Conservation (phyloP, 108 stramenopile genomes). For the Cyclotella baltica region DNA sequence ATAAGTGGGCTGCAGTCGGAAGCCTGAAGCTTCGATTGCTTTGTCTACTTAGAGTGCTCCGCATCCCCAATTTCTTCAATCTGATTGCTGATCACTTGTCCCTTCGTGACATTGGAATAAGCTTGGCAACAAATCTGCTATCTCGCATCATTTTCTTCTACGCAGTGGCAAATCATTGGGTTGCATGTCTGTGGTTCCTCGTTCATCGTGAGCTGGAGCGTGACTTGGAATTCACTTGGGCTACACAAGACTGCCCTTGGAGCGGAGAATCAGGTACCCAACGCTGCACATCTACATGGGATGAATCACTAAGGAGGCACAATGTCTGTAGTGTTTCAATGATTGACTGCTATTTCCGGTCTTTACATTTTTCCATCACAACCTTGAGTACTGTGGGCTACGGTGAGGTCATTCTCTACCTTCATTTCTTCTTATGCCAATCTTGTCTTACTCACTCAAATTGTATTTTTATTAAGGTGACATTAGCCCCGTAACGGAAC, state of each 20-base stretch:
- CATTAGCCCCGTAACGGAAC: constrained; percentile 51
- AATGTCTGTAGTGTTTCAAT: constrained; percentile 55
- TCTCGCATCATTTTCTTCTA: constrained; percentile 45
- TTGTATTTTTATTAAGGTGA: constrained; percentile 37
- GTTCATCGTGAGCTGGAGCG: constrained; percentile 67
- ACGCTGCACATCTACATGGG: constrained; percentile 47
- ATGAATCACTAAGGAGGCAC: constrained; percentile 45
- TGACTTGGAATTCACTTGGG: constrained; percentile 55
- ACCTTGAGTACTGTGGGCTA: constrained; percentile 62
- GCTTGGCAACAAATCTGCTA: constrained; percentile 31
- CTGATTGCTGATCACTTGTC: not conserved
- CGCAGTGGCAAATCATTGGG: constrained; percentile 59
- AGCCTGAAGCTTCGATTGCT: constrained; percentile 26
- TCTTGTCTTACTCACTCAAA: not conserved
- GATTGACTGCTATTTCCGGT: constrained; percentile 52
- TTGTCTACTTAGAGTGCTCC: constrained; percentile 45
- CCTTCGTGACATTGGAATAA: not conserved
- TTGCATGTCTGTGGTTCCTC: constrained; percentile 68
- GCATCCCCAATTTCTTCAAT: constrained; percentile 43
- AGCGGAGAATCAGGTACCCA: constrained; percentile 30
- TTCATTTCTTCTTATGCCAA: not conserved
- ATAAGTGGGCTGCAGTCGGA: not conserved
- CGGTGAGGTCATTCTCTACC: constrained; percentile 12
- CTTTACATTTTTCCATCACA: constrained; percentile 59
- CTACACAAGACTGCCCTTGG: constrained; percentile 58